Percentiles rank a stretch among this genome's conserved stretches.
These are phyloP conservation scores for Neurospora tetraspora DNA, from an alignment of 495 filamentous ascomycete genomes.

Conservation along the genomic window DNA sequence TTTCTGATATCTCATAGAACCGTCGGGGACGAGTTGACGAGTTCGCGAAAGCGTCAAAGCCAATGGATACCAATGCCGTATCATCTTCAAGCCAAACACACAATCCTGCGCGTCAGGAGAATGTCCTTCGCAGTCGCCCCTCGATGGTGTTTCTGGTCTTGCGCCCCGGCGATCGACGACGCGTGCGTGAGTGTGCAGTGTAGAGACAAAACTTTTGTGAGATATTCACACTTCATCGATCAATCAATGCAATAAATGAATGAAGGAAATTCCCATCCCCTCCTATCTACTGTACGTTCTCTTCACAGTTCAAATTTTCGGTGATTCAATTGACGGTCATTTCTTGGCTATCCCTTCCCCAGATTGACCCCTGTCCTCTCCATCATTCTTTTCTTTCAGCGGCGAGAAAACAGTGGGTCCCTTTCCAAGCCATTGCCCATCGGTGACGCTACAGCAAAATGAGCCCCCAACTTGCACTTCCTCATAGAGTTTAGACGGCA, in stretches of 20 bases:
- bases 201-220: neutral
- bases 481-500: neutral
- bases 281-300: neutral
- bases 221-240: neutral
- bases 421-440: neutral
- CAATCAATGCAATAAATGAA: neutral
- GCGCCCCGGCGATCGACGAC: neutral
- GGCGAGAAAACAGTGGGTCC: neutral
- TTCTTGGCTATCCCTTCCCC: neutral
- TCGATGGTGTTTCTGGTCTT: neutral
- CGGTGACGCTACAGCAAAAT: neutral
- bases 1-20: neutral
- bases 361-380: neutral
- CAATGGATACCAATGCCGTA: neutral
- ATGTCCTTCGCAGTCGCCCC: neutral
- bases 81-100: neutral
- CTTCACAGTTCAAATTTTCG: neutral
- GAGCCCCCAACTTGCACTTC: neutral
- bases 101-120: neutral
- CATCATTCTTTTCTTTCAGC: neutral
- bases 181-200: neutral
- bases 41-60: neutral
- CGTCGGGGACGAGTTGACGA: neutral
- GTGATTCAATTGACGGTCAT: neutral
- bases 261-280: neutral